Base-by-base conservation (phyloP, 179 eudicot genomes). In the Corrigiola litoralis region DNA sequence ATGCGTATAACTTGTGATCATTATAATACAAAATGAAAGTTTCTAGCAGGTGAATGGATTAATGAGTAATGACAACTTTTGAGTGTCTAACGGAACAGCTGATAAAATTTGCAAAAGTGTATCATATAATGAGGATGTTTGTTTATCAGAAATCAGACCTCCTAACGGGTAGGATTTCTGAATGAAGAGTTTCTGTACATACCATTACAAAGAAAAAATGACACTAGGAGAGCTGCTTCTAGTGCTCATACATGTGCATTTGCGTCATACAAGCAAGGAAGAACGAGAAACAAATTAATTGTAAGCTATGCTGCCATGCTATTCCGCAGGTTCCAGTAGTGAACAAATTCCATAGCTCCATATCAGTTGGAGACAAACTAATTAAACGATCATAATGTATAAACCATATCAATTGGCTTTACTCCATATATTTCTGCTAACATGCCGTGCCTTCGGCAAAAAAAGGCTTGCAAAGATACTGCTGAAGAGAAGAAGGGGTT, bases 401-500 rank as follows among this genome's bases (percentile, higher is more conserved):
- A 29, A 0, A 1, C 40, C 29, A 28, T 66, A 4, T 23, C 6
- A 5, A 6, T 16, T 1, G 17, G 49, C 2, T 9, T 9, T 25
- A 38, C 5, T 44, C 25, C 23, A 3, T 38, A 13, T 28, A 12
- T 29, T 69, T 31, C 37, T 45, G 25, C 4, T 33, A 27, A 49
- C 51, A 56, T 68, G 52, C 51, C n/a, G 25, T 68, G 58, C 36
- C 36, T 60, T 3, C 13, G 4, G 14, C 21, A 18, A 68, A 68
- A 52, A 31, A 17, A 55, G 56, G 20, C 23, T 20, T 17, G 23
- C 27, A 16, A 48, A 32, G 37, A 11, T 11, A 21, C 66, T 44
- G 65, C 55, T n/a, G 61, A 54, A 31, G 38, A 54, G 32, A 5
- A 53, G 36, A 16, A n/a, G n/a, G n/a, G 16, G 18, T 13, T 53